Evolutionary conservation across 106 monocot species (phyloP).

Genomic region (Dendrobium nobile): DNA sequence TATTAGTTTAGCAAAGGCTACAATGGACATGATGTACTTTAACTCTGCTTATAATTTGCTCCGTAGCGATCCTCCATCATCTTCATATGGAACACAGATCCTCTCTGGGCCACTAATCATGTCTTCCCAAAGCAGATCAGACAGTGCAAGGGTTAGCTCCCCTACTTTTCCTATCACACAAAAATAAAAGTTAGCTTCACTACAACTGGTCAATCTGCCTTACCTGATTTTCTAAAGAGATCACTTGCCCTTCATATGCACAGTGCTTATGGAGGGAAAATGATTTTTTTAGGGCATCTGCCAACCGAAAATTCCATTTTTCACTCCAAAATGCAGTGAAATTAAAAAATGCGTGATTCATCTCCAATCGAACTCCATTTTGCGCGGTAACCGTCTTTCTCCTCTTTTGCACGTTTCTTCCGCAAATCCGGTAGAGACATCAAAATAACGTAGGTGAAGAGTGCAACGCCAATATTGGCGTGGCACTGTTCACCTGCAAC

Average conservation of each 20-base stretch:
- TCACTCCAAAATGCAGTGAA: too few species aligned
- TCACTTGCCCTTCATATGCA: neutral
- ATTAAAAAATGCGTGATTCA: too few species aligned
- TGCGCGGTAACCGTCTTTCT: too few species aligned
- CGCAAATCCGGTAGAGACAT: too few species aligned
- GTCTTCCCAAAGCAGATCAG: slow-evolving; percentile 79
- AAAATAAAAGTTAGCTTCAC: neutral
- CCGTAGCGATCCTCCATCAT: neutral
- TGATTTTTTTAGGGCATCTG: neutral
- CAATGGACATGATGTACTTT: neutral
- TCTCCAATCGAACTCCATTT: too few species aligned
- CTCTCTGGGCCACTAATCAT: slow-evolving; percentile 47
- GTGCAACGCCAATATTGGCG: too few species aligned
- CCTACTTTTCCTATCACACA: slow-evolving; percentile 56
- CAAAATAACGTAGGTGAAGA: too few species aligned
- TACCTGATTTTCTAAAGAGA: neutral
- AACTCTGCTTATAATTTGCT: neutral
- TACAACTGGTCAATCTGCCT: neutral
- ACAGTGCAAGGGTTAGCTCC: slow-evolving; percentile 51
- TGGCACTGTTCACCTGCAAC: too few species aligned
- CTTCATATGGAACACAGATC: slow-evolving; percentile 34
- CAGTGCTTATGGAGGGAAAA: neutral
- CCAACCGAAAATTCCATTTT: too few species aligned
- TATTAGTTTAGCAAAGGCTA: neutral
- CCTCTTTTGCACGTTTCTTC: too few species aligned